Evolutionary conservation across 805 yeast species (phyloP), one percentile per base, ranked within the genome.

Genomic region (Kodamaea kaohsiungensis): DNA sequence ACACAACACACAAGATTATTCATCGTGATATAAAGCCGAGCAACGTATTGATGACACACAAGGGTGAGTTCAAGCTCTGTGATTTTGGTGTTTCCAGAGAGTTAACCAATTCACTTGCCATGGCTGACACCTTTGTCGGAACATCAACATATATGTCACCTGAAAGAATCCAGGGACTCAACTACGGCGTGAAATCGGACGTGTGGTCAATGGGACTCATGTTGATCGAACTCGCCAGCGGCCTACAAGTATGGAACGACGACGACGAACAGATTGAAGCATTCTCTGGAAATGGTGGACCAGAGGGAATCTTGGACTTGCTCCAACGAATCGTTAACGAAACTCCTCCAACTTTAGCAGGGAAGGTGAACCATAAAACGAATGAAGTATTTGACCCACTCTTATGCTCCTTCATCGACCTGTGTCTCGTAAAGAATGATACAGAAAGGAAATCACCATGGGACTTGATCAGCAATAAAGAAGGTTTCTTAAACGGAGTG

Each of bases 141-240:
- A 95, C 99, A 0, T 91, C 97, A 0, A 91, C 96, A 0, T 95
- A 95, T 67, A 95, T 95, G 80, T 89, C 97, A 1, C 99, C 99
- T 0, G 99, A 95, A 64, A 80, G 99, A 58, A 93, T 95, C 53
- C 97, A 91, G 71, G 99, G 99, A 16, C 90, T 89, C 43, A 86
- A 87, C 8, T 95, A 95, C 71, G 88, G 96, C 7, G 87, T 92
- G n/a, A 91, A 92, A 61, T 93, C 96, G 39, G 99, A 95, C 68
- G 93, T 95, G 10, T 95, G 99, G 99, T 91, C 98, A 0, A 73
- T 92, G 60, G 99, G 99, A 1, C 75, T 95, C 46, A 88, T 92
- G 86, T 76, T 95, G 42, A 84, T 90, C 49, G 98, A 95, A 68
- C 75, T 95, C 51, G 93, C 97, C 0, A 83, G 89, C 2, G 98